phyloP scores from a whole-genome alignment of 1,284 basidiomycete species.

The Ceratobasidium theobromae region DNA sequence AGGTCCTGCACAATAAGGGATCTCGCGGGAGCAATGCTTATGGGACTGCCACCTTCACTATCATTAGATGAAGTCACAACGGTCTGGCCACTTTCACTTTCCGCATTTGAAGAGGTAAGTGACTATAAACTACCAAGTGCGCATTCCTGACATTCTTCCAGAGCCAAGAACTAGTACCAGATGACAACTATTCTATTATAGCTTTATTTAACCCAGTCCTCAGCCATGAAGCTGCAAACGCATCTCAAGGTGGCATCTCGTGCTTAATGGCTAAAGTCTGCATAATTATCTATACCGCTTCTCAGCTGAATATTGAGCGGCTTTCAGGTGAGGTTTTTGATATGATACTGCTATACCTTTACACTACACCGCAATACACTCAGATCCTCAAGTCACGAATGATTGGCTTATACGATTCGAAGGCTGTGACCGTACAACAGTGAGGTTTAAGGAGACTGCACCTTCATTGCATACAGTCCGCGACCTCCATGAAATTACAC shows the following conservation, averaged over 20 bases:
- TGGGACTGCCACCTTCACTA: slow-evolving; percentile 8
- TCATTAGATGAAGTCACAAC: slow-evolving; percentile 2
- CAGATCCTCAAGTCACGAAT: not conserved
- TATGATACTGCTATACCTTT: not conserved
- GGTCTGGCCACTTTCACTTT: slow-evolving; percentile 7
- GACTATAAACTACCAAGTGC: no score
- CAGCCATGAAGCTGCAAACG: not conserved
- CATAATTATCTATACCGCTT: not conserved
- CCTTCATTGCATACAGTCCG: not conserved
- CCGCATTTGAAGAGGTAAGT: slow-evolving; percentile 1
- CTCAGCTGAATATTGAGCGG: not conserved
- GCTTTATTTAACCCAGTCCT: slow-evolving; percentile 2
- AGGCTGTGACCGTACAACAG: not conserved
- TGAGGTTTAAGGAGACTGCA: not conserved
- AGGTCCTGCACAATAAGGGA: slow-evolving; percentile 9
- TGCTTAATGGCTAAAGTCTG: not conserved
- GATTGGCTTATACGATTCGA: slow-evolving; percentile 2
- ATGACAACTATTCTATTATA: slow-evolving; percentile 4
- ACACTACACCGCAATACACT: not conserved
- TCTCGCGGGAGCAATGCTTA: not conserved
- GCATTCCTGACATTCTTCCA: not conserved
- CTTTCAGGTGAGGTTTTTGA: not conserved
- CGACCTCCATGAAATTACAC: not conserved
- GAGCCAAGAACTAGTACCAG: not conserved
- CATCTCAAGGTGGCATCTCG: not conserved